A percentile compares a stretch with the other conserved stretches of the same genome.
phyloP scores from a whole-genome alignment of 768 basidiomycete genomes.

The Kwoniella mangroviensis region DNA sequence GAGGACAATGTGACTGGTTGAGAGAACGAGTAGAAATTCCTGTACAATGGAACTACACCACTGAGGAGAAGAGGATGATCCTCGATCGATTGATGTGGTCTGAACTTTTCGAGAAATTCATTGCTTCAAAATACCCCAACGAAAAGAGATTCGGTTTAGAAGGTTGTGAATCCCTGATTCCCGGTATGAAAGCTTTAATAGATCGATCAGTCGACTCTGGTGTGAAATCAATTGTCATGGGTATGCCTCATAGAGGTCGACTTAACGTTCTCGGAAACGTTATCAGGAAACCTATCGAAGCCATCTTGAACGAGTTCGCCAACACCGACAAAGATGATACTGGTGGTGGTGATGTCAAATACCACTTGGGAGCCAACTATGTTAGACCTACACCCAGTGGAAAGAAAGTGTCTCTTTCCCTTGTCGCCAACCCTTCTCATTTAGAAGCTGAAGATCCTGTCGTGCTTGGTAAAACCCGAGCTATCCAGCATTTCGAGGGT shows the following conservation, averaged over 20 bases:
- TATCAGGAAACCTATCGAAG: constrained; percentile 96
- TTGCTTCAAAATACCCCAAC: constrained; percentile 97
- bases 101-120: constrained; percentile 98
- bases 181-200: constrained; percentile 99
- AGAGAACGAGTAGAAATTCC: constrained; percentile 93
- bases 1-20: constrained; percentile 99
- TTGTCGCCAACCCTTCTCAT: constrained; percentile 98
- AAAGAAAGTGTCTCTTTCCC: constrained; percentile 94
- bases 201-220: constrained; percentile 97
- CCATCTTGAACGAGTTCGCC: constrained; percentile 96
- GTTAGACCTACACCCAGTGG: constrained; percentile 96
- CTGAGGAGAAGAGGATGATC: constrained; percentile 99
- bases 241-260: constrained; percentile 99
- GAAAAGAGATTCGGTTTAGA: constrained; percentile 99
- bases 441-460: constrained; percentile 96
- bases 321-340: constrained; percentile 69
- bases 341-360: constrained; percentile 97
- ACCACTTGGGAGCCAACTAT: constrained; percentile 97
- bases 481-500: constrained; percentile 89
- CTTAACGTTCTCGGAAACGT: constrained; percentile 98
- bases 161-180: constrained; percentile 95
- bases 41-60: constrained; percentile 94
- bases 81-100: constrained; percentile 99
- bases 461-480: constrained; percentile 98
- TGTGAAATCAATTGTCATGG: constrained; percentile 93